These are phyloP conservation scores for Rubia yunnanensis DNA, from an alignment of 257 asterid species.

Conservation along the genomic window DNA sequence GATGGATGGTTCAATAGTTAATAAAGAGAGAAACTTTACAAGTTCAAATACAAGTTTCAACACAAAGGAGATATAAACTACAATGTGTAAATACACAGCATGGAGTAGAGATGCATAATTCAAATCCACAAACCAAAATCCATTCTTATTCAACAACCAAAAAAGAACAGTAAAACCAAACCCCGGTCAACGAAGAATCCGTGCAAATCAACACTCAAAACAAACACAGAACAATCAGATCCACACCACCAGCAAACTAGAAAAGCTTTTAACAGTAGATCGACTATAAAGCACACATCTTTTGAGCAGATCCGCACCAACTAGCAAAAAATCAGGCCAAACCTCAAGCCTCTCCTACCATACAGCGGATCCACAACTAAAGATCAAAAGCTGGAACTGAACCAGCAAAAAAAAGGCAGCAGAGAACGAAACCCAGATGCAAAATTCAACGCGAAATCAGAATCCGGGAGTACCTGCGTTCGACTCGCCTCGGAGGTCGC, in stretches of 20 bases:
- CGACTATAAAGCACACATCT: not conserved
- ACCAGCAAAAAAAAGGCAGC: not conserved
- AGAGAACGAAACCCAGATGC: not conserved
- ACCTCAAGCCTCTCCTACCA: not conserved
- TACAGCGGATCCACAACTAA: not conserved
- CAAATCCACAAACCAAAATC: too few relatives aligned
- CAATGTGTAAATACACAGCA: too few relatives aligned
- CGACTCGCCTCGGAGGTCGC: constrained; percentile 10
- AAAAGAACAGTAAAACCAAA: not conserved
- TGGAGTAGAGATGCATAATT: too few relatives aligned
- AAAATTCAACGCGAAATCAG: not conserved
- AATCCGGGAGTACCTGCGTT: constrained; percentile 3
- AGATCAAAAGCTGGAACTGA: not conserved
- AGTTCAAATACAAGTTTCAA: not conserved
- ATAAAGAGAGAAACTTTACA: too few relatives aligned
- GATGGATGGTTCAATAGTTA: not conserved
- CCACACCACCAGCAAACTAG: not conserved
- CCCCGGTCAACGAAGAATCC: not conserved
- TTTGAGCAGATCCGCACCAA: not conserved
- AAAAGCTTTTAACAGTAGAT: not conserved
- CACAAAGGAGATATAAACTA: not conserved
- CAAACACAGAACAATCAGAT: not conserved
- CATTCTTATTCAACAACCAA: not conserved
- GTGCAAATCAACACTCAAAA: not conserved
- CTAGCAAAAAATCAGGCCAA: not conserved